Evolutionary conservation across 2,329 filamentous ascomycete genomes (phyloP), one percentile per base, ranked within the genome.

Genomic region (Hypomyces perniciosus): DNA sequence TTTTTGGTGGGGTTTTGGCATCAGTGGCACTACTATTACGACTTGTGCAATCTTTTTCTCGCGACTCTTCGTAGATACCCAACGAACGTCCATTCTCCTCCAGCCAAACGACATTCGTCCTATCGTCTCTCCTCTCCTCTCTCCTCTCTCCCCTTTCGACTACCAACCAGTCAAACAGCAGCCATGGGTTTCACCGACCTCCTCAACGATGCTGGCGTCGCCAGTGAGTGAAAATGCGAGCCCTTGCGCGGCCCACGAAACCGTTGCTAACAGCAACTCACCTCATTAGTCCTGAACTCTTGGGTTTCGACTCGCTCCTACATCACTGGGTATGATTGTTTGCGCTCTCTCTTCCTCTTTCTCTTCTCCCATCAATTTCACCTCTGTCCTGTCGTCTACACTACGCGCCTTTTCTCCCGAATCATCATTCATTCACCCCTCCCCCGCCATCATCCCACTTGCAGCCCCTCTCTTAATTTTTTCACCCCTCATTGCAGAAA

Each of bases 251-350:
- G 37, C 8, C 33, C 29, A 40, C 34, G 35, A 40, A 20, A 20
- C 20, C 20, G 30, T 46, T 42, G 41, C 55, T 57, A 38, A 56
- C 50, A 29, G 39, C 38, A 31, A 2, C n/a, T 40, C 30, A 20
- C 29, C 29, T 49, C 41, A 62, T 42, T 40, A 83, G 80, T 84
- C 61, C 78, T 87, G 59, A 83, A 88, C 76, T 78, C 73, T 74
- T 87, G 81, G 81, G 74, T 85, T 64, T 76, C 76, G 67, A 86
- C 83, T 64, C 81, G 84, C 66, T 87, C 83, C 73, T 91, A 91
- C 76, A 83, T 91, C 65, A 74, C 84, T 74, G 87, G 87, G 86
- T 90, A 84, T 69, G 86, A 8, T 5, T 8, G n/a, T 37, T 33
- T 51, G 31, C 26, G 13, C 38, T 20, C 26, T 40, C 37, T 44